phyloP scores from a whole-genome alignment of 1,284 basidiomycete genomes.

The Phaffia rhodozyma region DNA sequence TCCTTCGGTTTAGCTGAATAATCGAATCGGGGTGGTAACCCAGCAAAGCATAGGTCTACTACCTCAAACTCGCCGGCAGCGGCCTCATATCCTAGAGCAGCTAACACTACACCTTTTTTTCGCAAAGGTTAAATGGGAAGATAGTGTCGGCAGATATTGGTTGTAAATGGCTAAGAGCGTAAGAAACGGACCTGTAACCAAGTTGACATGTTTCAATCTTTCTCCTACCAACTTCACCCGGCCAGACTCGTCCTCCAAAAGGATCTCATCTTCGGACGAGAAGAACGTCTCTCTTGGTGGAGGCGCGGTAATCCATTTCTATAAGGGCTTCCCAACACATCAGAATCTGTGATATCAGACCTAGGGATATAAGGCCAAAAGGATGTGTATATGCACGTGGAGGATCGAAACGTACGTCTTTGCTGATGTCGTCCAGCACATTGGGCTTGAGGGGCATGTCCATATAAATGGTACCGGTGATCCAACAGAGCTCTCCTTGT shows the following conservation, averaged over 20 bases:
- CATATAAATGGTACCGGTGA: conserved; percentile 91
- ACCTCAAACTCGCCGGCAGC: conserved; percentile 85
- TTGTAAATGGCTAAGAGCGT: neutral
- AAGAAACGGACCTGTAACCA: conserved; percentile 56
- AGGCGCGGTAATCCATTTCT: conserved; percentile 83
- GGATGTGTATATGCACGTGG: neutral
- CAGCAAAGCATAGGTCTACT: conserved; percentile 76
- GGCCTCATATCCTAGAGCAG: conserved; percentile 80
- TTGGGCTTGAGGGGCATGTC: conserved; percentile 98
- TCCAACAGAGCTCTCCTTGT: conserved; percentile 72
- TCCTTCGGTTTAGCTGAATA: conserved; percentile 29
- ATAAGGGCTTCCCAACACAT: neutral
- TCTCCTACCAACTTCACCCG: conserved; percentile 78
- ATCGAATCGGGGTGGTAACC: conserved; percentile 52
- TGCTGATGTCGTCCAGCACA: conserved; percentile 83
- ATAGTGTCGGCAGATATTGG: neutral
- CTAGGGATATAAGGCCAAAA: neutral
- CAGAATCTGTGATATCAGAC: neutral
- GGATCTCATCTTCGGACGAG: conserved; percentile 65
- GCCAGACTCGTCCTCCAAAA: conserved; percentile 92
- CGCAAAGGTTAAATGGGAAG: too few relatives aligned
- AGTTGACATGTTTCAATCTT: conserved; percentile 31
- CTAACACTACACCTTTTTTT: conserved; percentile 60
- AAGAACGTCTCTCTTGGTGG: conserved; percentile 60
- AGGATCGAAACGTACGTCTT: conserved; percentile 55